A percentile compares a stretch with the other conserved stretches of the same genome.
Evolutionary conservation across 352 stramenopile species (phyloP).

Genomic region (Elongisporangium anandrum): DNA sequence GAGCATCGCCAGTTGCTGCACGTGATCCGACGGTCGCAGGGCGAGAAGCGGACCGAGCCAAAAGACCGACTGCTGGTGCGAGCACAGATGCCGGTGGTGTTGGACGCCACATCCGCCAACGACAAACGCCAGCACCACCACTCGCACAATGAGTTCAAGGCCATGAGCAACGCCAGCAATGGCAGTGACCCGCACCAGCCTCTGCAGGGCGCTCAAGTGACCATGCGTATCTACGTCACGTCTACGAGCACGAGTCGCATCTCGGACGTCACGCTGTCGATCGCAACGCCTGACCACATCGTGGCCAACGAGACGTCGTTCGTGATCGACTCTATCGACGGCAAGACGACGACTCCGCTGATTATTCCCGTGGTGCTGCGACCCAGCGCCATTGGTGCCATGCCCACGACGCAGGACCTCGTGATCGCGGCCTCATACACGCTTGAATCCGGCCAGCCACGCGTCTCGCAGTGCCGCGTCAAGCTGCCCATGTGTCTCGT

Average conservation of each 20-base stretch:
- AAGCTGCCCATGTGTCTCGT: constrained; percentile 72
- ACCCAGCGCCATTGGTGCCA: constrained; percentile 26
- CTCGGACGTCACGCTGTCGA: constrained; percentile 72
- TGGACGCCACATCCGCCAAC: constrained; percentile 40
- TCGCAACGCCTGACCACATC: constrained; percentile 65
- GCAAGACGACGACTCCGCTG: constrained; percentile 49
- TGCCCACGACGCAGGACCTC: constrained; percentile 66
- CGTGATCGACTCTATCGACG: constrained; percentile 68
- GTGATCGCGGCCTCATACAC: constrained; percentile 71
- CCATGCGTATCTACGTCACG: constrained; percentile 80
- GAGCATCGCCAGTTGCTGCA: constrained; percentile 85
- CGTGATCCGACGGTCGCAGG: constrained; percentile 77
- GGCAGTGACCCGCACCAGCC: constrained; percentile 1
- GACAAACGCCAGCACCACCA: neutral
- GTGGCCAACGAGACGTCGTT: constrained; percentile 52
- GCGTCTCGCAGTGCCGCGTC: constrained; percentile 56
- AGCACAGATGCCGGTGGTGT: constrained; percentile 58
- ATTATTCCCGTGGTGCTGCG: constrained; percentile 61
- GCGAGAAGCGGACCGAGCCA: constrained; percentile 54
- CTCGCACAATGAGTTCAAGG: constrained; percentile 15
- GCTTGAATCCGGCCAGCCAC: constrained; percentile 61
- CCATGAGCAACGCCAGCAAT: neutral
- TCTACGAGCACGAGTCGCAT: constrained; percentile 68
- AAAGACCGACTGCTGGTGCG: constrained; percentile 77
- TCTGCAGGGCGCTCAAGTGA: constrained; percentile 41